Evolutionary conservation across 73 alveolate genomes (phyloP).

Genomic region (Symbiodinium pilosum): DNA sequence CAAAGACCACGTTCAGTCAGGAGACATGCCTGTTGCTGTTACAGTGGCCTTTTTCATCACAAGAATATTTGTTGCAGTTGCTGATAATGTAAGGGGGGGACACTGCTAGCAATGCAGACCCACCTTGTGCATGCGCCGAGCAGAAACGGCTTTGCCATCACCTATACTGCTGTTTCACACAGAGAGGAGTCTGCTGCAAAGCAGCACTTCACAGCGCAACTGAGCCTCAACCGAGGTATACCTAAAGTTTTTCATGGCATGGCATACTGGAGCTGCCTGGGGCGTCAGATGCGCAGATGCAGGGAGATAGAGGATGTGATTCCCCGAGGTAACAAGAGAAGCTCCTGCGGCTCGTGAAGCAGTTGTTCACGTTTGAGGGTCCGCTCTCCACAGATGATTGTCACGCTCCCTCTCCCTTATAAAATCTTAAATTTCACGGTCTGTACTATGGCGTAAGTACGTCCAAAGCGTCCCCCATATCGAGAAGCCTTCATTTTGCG

Average conservation of each 20-base stretch:
- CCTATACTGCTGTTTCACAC: not conserved
- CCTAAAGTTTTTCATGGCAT: not conserved
- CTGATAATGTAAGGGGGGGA: not conserved
- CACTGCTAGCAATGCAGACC: slow-evolving; percentile 8
- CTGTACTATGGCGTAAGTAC: too few relatives aligned
- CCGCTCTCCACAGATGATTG: too few relatives aligned
- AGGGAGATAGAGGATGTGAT: not conserved
- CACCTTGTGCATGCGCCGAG: not conserved
- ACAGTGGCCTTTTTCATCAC: too few relatives aligned
- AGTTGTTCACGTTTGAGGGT: too few relatives aligned
- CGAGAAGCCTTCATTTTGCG: too few relatives aligned
- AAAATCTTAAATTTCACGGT: too few relatives aligned
- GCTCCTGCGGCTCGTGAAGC: not conserved
- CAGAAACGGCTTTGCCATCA: not conserved
- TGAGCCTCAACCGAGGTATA: not conserved
- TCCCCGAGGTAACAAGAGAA: not conserved
- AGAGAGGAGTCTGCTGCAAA: not conserved
- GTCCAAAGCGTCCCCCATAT: too few relatives aligned
- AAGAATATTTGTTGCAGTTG: not conserved
- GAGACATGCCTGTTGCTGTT: not conserved
- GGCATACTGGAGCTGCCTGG: not conserved
- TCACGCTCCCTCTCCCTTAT: too few relatives aligned
- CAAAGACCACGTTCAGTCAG: not conserved
- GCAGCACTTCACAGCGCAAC: not conserved
- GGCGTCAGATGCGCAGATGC: not conserved